These are phyloP conservation scores for Paratinospora sagittata DNA, from an alignment of 164 flowering plant genomes.

Conservation along the genomic window DNA sequence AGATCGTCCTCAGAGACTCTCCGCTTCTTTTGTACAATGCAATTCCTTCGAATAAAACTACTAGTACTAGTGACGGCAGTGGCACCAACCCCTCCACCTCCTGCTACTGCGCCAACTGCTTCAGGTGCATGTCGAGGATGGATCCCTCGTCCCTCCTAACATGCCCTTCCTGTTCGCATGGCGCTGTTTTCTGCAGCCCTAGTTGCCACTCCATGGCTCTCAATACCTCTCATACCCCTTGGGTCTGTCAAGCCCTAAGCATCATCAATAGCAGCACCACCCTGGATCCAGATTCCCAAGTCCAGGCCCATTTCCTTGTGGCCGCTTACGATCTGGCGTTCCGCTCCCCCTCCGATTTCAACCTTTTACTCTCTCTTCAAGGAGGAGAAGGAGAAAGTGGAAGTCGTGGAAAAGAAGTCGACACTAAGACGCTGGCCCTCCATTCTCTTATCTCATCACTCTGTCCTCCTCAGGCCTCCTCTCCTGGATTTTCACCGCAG, in stretches of 20 bases:
- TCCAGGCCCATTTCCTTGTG: conserved; percentile 58
- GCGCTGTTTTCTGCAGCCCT: conserved; percentile 45
- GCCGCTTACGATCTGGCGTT: conserved; percentile 65
- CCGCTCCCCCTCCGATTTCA: conserved; percentile 47
- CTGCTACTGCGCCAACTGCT: conserved; percentile 50
- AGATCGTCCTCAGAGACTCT: conserved; percentile 63
- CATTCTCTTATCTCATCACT: conserved; percentile 41
- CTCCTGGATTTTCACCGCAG: conserved; percentile 31
- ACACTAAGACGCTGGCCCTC: conserved; percentile 21
- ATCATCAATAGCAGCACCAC: conserved; percentile 14
- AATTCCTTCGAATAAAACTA: conserved; percentile 18
- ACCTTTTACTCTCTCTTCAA: conserved; percentile 52
- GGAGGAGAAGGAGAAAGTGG: conserved; percentile 24
- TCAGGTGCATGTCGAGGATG: conserved; percentile 17
- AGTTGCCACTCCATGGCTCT: conserved; percentile 39
- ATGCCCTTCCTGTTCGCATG: conserved; percentile 38
- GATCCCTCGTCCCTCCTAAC: conserved; percentile 4
- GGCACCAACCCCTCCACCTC: too few relatives aligned
- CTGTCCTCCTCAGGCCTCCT: conserved; percentile 1
- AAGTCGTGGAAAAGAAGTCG: neutral
- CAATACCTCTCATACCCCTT: conserved; percentile 55
- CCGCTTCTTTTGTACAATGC: conserved; percentile 73
- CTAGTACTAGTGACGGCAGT: neutral
- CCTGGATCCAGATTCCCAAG: conserved; percentile 34
- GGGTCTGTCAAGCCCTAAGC: conserved; percentile 52